Base-by-base conservation (phyloP, 2,329 filamentous ascomycete genomes). In the Cytospora chrysosperma region DNA sequence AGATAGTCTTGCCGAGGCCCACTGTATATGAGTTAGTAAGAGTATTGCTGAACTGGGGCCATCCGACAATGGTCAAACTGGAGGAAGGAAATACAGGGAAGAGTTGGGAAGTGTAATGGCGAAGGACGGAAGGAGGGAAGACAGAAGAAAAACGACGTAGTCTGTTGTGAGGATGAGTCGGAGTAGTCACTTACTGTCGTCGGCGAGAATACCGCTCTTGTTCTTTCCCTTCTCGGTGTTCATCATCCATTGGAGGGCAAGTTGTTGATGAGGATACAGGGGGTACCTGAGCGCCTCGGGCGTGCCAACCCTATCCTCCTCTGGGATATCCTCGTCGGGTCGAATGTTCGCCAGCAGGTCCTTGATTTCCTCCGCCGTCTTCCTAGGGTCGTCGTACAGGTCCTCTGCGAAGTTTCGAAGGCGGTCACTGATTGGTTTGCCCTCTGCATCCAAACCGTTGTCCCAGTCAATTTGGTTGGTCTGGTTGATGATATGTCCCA, bases 1-100 rank as follows among this genome's bases (percentile, higher is more conserved):
- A 92, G 27, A 97, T 88, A 0, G 91, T 94, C 75, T 95, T 94
- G 9, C 91, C 91, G 13, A 94, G 78, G 9, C 91, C 91, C 91
- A 94, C 43, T 95, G 12, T 59, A 9, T 4, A 28, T 8, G 5
- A 2, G 13, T 59, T 59, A 59, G 57, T 49, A 43, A 3, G 2
- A 9, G 13, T 40, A 26, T 10, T 19, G 19, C 10, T 28, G 37
- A 40, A 21, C 21, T 30, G 1, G n/a, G 27, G 49, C 1, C 10
- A 27, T 19, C 26, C 49, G 5, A 9, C 8, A 9, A 9, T 9
- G 4, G 9, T 30, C 28, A 30, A 30, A 30, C 28, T 30, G 28
- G 9, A 30, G 4, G 28, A 30, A 30, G 28, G 28, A 9, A 30
- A 5, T 5, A 30, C 9, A 30, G 28, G 9, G 9, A 30, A 30